These are phyloP conservation scores for Yueomyces sp. DNA, from an alignment of 1,139 yeast genomes.

Conservation along the genomic window DNA sequence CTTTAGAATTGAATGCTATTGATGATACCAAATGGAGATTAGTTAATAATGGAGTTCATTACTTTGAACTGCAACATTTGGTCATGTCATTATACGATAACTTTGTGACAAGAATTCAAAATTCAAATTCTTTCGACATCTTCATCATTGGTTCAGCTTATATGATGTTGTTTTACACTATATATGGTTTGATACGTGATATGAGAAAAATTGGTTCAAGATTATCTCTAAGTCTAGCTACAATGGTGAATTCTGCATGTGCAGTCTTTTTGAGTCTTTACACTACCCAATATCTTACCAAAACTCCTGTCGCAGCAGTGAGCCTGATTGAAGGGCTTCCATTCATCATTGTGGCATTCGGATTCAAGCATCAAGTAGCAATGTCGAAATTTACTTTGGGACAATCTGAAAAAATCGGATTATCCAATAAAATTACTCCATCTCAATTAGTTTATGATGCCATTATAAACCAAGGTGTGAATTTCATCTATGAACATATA, in stretches of 20 bases:
- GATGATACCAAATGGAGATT: constrained; percentile 46
- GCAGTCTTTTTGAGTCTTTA: constrained; percentile 79
- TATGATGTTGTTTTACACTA: constrained; percentile 80
- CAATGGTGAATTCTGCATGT: constrained; percentile 68
- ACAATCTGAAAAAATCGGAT: constrained; percentile 23
- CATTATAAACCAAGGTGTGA: constrained; percentile 53
- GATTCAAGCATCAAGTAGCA: constrained; percentile 78
- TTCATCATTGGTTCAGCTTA: constrained; percentile 74
- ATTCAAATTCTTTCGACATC: constrained; percentile 83
- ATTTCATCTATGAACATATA: constrained; percentile 67
- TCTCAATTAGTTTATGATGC: constrained; percentile 38
- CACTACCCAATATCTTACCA: constrained; percentile 39
- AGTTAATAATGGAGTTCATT: constrained; percentile 49
- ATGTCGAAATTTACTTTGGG: constrained; percentile 42
- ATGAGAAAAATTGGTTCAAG: constrained; percentile 76
- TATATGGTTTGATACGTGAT: constrained; percentile 63
- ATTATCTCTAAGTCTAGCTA: constrained; percentile 81
- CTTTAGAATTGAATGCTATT: constrained; percentile 21
- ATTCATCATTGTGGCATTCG: constrained; percentile 82
- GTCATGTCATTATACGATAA: constrained; percentile 33
- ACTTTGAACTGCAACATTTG: constrained; percentile 57
- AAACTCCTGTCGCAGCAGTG: constrained; percentile 51
- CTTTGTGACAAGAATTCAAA: constrained; percentile 42
- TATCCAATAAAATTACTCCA: constrained; percentile 21
- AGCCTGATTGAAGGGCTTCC: constrained; percentile 88